Evolutionary conservation across 176 grass and related monocot species (phyloP).

Genomic region (Bolboschoenus planiculmis): DNA sequence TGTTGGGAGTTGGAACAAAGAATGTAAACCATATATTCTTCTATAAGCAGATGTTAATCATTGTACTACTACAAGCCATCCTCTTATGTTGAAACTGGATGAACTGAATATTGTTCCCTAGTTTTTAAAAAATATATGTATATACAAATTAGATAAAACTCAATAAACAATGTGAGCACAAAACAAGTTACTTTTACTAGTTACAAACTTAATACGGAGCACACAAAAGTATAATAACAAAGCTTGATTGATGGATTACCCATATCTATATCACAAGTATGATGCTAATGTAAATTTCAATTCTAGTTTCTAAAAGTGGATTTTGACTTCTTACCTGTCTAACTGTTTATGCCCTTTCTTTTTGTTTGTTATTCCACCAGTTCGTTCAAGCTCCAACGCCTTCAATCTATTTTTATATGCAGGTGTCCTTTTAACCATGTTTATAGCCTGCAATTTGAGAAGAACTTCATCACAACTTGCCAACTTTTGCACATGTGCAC

Average conservation of each 20-base stretch:
- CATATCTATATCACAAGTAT: neutral
- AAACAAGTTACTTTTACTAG: neutral
- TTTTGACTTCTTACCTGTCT: constrained; percentile 63
- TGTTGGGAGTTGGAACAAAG: neutral
- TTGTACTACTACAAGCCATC: neutral
- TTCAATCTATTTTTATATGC: constrained; percentile 96
- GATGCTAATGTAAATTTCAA: neutral
- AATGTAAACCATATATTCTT: constrained; percentile 5
- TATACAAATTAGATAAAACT: neutral
- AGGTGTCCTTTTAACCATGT: constrained; percentile 90
- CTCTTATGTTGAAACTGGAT: neutral
- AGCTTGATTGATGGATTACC: neutral
- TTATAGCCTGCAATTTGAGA: constrained; percentile 52
- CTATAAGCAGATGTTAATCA: neutral
- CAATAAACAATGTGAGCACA: neutral
- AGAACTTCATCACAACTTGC: neutral
- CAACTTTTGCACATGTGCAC: neutral
- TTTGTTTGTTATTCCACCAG: constrained; percentile 69
- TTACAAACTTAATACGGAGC: neutral
- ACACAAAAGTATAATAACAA: neutral
- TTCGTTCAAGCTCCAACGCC: constrained; percentile 85
- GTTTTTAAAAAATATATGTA: neutral
- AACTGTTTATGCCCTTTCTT: constrained; percentile 83
- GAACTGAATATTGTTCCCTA: neutral
- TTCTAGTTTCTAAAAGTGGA: constrained; percentile 1